Evolutionary conservation across 192 early-diverging fungal genomes (phyloP), one percentile per base, ranked within the genome.

Genomic region (Coemansia sp.): DNA sequence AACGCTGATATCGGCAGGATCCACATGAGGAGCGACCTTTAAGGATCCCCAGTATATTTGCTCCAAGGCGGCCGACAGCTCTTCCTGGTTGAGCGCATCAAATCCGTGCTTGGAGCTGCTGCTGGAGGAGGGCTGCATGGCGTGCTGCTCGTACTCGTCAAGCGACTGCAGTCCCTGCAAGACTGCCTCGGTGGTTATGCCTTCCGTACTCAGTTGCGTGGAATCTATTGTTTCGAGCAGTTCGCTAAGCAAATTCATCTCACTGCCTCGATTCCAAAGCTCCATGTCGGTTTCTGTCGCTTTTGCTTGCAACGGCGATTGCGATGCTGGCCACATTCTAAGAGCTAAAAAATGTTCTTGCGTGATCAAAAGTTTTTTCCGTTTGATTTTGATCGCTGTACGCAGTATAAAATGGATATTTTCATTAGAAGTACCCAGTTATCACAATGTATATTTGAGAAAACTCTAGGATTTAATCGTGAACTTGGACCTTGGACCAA

Each of bases 21-120:
- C 41, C 20, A 44, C 48, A 14, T 45, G 31, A 3, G 66, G 66
- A 34, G 32, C 32, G 17, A 71, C 45, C 6, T 58, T 57, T 6
- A 71, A 31, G 15, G 69, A 64, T 7, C 52, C 53, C 66, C 73
- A 69, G 59, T 62, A 69, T 32, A 76, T 64, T 48, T 76, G 73
- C 54, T 65, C 66, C 30, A 76, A 59, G 18, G 66, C 73, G 10
- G 66, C 73, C 11, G 73, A 76, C 34, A 76, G 58, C 43, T 76
- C 73, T 0, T 50, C 71, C 46, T 74, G 60, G 16, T 66, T 66
- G 30, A 67, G 60, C 8, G 70, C 39, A 0, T 56, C 70, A 2
- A 66, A 34, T 14, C 56, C 62, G 9, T n/a, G 14, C 11, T n/a
- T 23, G 0, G 1, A 3, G n/a, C 6, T 18, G 8, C 30, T 8